These are phyloP conservation scores for Bisporella sp. DNA, from an alignment of 2,329 filamentous ascomycete species.

Conservation along the genomic window DNA sequence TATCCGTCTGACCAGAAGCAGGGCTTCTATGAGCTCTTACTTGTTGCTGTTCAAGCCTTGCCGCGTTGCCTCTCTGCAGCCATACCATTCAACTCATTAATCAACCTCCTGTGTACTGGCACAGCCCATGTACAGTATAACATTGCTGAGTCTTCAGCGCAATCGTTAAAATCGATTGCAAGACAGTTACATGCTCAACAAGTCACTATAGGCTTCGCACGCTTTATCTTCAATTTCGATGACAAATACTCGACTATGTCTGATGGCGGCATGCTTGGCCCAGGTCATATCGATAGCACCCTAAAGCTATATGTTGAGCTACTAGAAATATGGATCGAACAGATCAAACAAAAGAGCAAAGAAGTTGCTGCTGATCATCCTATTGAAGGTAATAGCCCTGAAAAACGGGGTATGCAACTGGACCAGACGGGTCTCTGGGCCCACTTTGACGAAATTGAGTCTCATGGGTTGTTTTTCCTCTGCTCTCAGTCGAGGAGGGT, in stretches of 20 bases:
- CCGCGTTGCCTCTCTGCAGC: slow-evolving; percentile 88
- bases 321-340: slow-evolving; percentile 94
- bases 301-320: slow-evolving; percentile 88
- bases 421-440: slow-evolving; percentile 85
- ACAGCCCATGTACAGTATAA: slow-evolving; percentile 92
- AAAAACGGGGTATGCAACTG: slow-evolving; percentile 68
- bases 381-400: slow-evolving; percentile 51
- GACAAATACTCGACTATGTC: slow-evolving; percentile 97
- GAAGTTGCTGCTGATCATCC: slow-evolving; percentile 59
- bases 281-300: slow-evolving; percentile 91
- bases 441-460: slow-evolving; percentile 94
- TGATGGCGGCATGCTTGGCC: slow-evolving; percentile 91
- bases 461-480: slow-evolving; percentile 92
- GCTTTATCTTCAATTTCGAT: slow-evolving; percentile 98
- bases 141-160: slow-evolving; percentile 86
- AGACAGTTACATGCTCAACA: slow-evolving; percentile 88
- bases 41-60: slow-evolving; percentile 90
- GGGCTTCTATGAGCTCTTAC: slow-evolving; percentile 89
- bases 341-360: slow-evolving; percentile 80
- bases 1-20: slow-evolving; percentile 77
- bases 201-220: slow-evolving; percentile 91
- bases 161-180: slow-evolving; percentile 92
- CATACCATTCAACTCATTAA: slow-evolving; percentile 86
- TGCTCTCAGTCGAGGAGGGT: slow-evolving; percentile 93
- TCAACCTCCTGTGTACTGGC: slow-evolving; percentile 92